phyloP scores from a whole-genome alignment of 106 monocot genomes.

The Dendrobium catenatum region DNA sequence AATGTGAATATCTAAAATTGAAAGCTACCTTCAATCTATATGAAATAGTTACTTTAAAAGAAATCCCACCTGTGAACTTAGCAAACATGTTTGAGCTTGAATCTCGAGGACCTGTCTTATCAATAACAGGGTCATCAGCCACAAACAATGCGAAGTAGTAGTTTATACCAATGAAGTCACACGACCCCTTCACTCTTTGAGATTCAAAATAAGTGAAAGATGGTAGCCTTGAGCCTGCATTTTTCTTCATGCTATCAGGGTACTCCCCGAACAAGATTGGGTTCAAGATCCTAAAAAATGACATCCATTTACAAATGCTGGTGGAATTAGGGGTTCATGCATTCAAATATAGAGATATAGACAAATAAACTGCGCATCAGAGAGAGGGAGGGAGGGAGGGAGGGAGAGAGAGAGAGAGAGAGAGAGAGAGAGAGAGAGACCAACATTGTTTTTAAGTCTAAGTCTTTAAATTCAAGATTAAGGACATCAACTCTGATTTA shows the following conservation, averaged over 20 bases:
- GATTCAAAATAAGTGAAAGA: constrained; percentile 13
- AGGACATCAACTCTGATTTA: too few relatives aligned
- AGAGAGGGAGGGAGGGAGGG: too few relatives aligned
- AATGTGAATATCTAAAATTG: too few relatives aligned
- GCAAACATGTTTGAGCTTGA: constrained; percentile 8
- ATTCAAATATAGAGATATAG: too few relatives aligned
- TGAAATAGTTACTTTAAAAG: not conserved
- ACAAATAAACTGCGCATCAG: too few relatives aligned
- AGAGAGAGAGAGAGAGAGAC: too few relatives aligned
- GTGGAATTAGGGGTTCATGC: too few relatives aligned
- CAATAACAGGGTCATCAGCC: not conserved
- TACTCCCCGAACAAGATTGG: constrained; percentile 20
- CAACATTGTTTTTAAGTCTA: too few relatives aligned
- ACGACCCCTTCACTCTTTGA: constrained; percentile 14
- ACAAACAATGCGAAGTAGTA: constrained; percentile 11
- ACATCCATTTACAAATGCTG: too few relatives aligned
- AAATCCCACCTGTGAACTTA: constrained; percentile 3
- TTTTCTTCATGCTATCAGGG: constrained; percentile 18
- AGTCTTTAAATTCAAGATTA: too few relatives aligned
- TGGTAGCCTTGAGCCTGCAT: constrained; percentile 16
- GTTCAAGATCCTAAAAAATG: constrained; percentile 8
- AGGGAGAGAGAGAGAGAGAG: too few relatives aligned
- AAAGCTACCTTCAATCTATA: not conserved
- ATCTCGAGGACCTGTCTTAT: constrained; percentile 1
- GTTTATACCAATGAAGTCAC: constrained; percentile 23